These are phyloP conservation scores for Orbilia quercus DNA, from an alignment of 2,329 filamentous ascomycete species.

Conservation along the genomic window DNA sequence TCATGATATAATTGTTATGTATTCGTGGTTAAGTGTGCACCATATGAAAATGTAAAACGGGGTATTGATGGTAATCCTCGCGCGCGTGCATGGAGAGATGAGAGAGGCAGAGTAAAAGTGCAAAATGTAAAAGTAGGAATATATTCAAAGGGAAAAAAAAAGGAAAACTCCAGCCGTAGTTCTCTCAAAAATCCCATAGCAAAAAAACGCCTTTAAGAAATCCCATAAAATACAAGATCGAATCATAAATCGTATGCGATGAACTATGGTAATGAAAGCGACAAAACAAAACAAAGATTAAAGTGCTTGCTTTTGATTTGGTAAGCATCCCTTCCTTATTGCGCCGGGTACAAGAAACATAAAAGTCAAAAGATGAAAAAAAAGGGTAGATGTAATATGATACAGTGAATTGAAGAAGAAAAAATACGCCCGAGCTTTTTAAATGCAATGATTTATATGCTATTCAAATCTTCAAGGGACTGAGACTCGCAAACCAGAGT, in stretches of 20 bases:
- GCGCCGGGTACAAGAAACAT: constrained; percentile 29
- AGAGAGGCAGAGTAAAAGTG: background rate
- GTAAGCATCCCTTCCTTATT: constrained; percentile 23
- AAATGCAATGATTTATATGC: constrained; percentile 26
- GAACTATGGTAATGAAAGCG: background rate
- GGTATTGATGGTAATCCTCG: constrained; percentile 3
- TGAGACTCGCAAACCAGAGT: constrained; percentile 30
- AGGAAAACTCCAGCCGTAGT: constrained; percentile 23
- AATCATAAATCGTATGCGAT: constrained; percentile 12
- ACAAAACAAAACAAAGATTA: constrained; percentile 1
- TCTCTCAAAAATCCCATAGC: constrained; percentile 1
- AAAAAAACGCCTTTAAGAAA: constrained; percentile 19
- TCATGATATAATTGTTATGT: too few relatives aligned
- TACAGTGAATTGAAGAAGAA: constrained; percentile 42
- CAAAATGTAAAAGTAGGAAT: background rate
- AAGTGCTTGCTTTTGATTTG: constrained; percentile 27
- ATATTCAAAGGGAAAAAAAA: too few relatives aligned
- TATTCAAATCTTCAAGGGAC: constrained; percentile 38
- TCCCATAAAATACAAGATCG: constrained; percentile 15
- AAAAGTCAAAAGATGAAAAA: constrained; percentile 19
- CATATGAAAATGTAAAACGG: background rate
- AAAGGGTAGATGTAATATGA: constrained; percentile 35
- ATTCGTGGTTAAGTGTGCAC: too few relatives aligned
- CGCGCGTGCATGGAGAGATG: background rate
- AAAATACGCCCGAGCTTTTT: background rate